Evolutionary conservation across 1,284 basidiomycete species (phyloP), one percentile per base, ranked within the genome.

Genomic region (Cystobasidiaceae sp.): DNA sequence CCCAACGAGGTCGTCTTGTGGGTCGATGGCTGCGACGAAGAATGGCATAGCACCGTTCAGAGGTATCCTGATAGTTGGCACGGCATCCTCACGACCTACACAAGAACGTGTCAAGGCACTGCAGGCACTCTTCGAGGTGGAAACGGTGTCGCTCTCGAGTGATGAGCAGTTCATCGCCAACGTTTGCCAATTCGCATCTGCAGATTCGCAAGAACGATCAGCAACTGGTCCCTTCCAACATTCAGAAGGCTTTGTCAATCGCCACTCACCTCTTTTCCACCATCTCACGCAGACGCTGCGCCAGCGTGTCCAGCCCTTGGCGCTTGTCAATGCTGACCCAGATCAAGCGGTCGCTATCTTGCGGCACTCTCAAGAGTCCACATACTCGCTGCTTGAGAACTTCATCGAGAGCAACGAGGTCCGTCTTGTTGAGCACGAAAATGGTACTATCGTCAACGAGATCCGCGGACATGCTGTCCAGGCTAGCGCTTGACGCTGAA

Each of bases 91-190:
- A n/a, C n/a, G 11, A 75, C 82, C 71, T 69, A 86, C 86, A 75
- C 4, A 86, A 77, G 72, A 91, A 90, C 1, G 86, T 84, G 33
- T 84, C 79, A 5, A 93, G 75, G 70, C 86, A 86, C 5, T 72
- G 78, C 9, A 82, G 77, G 0, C 88, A 86, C 25, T 82, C 80
- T 73, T 87, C 81, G 17, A 93, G 80, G 71, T 90, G 87, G 5
- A 82, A 80, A 5, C 89, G 82, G 74, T 93, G 90, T 19, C 90
- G 83, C 3, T 84, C 82, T 66, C 89, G 86, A 0, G 88, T 90
- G 57, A 93, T 84, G 13, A 93, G 77, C 0, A 88, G 87, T 15
- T 80, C 76, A 21, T 82, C 79, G 11, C 68, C 70, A 7, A 67
- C 34, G n/a, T 66, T 55, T 23, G 70, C 63, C 0, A 71, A 61